Evolutionary conservation across 2,329 filamentous ascomycete species (phyloP).

Genomic region (Colletotrichum horii): DNA sequence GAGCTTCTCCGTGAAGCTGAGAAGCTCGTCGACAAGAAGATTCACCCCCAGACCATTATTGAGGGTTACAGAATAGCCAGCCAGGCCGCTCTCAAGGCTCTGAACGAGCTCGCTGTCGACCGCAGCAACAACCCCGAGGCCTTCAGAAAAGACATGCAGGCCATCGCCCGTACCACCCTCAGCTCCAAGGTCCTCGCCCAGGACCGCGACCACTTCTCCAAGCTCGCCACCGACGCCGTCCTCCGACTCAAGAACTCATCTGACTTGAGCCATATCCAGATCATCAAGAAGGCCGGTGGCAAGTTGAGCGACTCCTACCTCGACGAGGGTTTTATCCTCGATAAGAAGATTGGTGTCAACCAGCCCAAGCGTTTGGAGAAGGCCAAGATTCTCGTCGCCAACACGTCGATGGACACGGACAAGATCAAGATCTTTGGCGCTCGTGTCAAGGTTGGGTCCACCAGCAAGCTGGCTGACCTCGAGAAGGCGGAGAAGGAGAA

Average conservation of each 20-base stretch:
- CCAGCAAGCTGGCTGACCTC: slow-evolving; percentile 95
- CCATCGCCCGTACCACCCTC: slow-evolving; percentile 92
- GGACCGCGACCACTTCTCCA: slow-evolving; percentile 89
- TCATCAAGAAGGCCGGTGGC: slow-evolving; percentile 98
- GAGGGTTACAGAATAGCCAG: slow-evolving; percentile 98
- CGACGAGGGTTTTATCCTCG: slow-evolving; percentile 96
- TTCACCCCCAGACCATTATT: slow-evolving; percentile 99
- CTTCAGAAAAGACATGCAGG: slow-evolving; percentile 87
- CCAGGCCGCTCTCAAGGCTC: slow-evolving; percentile 80
- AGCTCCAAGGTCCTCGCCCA: slow-evolving; percentile 97
- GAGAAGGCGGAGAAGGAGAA: slow-evolving; percentile 99
- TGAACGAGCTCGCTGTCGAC: slow-evolving; percentile 86
- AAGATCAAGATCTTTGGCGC: slow-evolving; percentile 99
- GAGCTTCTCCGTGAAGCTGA: slow-evolving; percentile 96
- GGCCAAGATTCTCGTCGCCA: slow-evolving; percentile 96
- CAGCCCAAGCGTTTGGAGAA: slow-evolving; percentile 97
- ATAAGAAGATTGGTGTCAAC: slow-evolving; percentile 99
- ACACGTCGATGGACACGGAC: slow-evolving; percentile 99
- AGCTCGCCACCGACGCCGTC: slow-evolving; percentile 89
- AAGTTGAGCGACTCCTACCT: slow-evolving; percentile 98
- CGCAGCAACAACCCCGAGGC: slow-evolving; percentile 83
- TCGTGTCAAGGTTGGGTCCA: slow-evolving; percentile 93
- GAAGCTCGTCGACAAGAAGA: slow-evolving; percentile 96
- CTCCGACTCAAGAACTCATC: slow-evolving; percentile 87
- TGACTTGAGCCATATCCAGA: slow-evolving; percentile 96